Evolutionary conservation across 1,284 basidiomycete species (phyloP), one percentile per base, ranked within the genome.

Genomic region (Marasmius fiardii): DNA sequence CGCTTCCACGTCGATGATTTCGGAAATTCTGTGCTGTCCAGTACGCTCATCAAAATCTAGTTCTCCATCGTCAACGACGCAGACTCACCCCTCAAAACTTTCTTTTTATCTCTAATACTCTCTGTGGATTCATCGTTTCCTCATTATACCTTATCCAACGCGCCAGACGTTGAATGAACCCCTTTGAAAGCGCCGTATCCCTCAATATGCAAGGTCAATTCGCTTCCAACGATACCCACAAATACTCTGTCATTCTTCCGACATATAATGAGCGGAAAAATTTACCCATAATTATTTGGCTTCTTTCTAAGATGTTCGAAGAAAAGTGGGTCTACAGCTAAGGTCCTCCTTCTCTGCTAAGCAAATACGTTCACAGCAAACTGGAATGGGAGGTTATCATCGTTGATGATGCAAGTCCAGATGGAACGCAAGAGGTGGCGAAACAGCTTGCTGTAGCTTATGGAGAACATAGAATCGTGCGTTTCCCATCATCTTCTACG

Each of bases 201-300:
- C 68, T 80, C 63, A 81, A 74, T 61, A 88, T 88, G 85, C 84
- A 85, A 73, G 83, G 82, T 63, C 74, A 74, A 56, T 74, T 79
- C 68, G 59, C 68, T 55, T 75, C 82, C 21, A 59, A 74, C 20
- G 77, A 86, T 63, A 82, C 84, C 6, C 85, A 86, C 76, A 92
- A 88, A 71, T 93, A 92, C 70, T 91, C 88, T 52, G 92, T 95
- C 61, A 95, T 95, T 65, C 78, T 95, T 11, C 93, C 93, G 43
- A 95, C 93, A 1, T 96, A 95, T 72, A 95, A 95, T 68, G 93
- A 95, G 70, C 84, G 93, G 64, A 92, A 91, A 74, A 95, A 96
- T 68, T 73, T 96, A 20, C 93, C 93, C 0, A 82, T 95, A 52
- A 90, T 95, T 59, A 70, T 92, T 23, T 95, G 90, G 89, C 74